Evolutionary conservation across 495 filamentous ascomycete genomes (phyloP).

Genomic region (Penicillium cataractarum): DNA sequence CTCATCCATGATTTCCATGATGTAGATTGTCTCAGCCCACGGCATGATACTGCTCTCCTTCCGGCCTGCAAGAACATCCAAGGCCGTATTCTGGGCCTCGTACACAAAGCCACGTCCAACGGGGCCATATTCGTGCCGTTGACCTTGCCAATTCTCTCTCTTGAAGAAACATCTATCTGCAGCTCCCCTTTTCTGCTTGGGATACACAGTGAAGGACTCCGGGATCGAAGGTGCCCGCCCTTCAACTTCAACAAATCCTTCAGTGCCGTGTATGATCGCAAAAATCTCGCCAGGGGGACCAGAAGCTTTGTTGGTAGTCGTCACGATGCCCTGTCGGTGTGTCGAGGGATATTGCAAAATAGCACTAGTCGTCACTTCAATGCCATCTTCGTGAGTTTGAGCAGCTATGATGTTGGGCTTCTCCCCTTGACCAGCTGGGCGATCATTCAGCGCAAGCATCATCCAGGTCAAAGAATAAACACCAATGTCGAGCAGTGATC

Average conservation of each 20-base stretch:
- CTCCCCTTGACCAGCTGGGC: slow-evolving; percentile 1
- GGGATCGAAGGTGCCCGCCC: slow-evolving; percentile 25
- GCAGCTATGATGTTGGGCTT: slow-evolving; percentile 18
- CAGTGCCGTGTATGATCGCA: slow-evolving; percentile 23
- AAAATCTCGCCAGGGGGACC: slow-evolving; percentile 14
- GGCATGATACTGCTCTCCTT: slow-evolving; percentile 26
- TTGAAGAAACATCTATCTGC: neutral
- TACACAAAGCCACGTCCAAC: slow-evolving; percentile 24
- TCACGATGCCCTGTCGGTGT: slow-evolving; percentile 27
- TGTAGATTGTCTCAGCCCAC: slow-evolving; percentile 22
- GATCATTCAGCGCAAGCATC: slow-evolving; percentile 17
- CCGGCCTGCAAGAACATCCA: slow-evolving; percentile 24
- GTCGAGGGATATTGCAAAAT: slow-evolving; percentile 22
- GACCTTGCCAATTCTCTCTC: neutral
- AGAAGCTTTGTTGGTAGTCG: slow-evolving; percentile 20
- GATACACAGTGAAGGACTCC: slow-evolving; percentile 27
- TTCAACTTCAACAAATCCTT: slow-evolving; percentile 25
- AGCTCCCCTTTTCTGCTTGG: neutral
- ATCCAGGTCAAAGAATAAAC: slow-evolving; percentile 32
- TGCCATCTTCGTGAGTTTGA: slow-evolving; percentile 25
- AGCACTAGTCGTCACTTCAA: slow-evolving; percentile 25
- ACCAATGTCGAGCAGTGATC: slow-evolving; percentile 27
- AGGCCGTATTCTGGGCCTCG: slow-evolving; percentile 26
- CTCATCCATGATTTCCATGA: slow-evolving; percentile 35
- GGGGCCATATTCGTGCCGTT: slow-evolving; percentile 16